phyloP scores from a whole-genome alignment of 306 rosid genomes.

The Gleditsia sinensis region DNA sequence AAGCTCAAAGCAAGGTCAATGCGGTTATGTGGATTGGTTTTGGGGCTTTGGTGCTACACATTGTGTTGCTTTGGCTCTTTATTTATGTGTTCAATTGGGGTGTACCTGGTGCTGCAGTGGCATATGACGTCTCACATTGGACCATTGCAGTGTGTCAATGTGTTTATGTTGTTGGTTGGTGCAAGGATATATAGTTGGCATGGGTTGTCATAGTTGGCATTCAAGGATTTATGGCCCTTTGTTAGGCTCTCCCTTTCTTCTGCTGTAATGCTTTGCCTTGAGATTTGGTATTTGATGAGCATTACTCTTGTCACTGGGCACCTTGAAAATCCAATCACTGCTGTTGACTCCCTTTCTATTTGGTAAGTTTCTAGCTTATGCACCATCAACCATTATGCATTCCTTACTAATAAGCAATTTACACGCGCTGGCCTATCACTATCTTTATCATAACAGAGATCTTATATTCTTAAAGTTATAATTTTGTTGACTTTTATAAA shows the following conservation, averaged over 20 bases:
- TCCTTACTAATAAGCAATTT: no score
- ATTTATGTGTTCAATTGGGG: slow-evolving; percentile 46
- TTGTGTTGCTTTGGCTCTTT: slow-evolving; percentile 45
- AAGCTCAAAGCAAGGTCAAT: slow-evolving; percentile 58
- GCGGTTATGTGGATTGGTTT: background rate
- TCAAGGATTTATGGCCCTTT: slow-evolving; percentile 54
- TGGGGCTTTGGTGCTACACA: background rate
- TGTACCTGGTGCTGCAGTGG: slow-evolving; percentile 49
- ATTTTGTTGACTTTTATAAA: no score
- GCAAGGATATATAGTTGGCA: slow-evolving; percentile 59
- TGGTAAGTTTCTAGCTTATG: no score
- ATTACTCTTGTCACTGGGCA: slow-evolving; percentile 50
- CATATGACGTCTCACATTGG: slow-evolving; percentile 48
- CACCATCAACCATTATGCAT: no score
- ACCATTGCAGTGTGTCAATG: slow-evolving; percentile 37
- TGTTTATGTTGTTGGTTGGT: slow-evolving; percentile 53
- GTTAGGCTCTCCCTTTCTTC: slow-evolving; percentile 52
- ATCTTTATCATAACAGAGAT: no score
- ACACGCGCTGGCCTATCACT: no score
- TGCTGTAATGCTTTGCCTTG: slow-evolving; percentile 62
- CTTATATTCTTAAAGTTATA: no score
- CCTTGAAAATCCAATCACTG: slow-evolving; percentile 45
- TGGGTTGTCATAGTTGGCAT: slow-evolving; percentile 50
- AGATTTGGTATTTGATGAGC: slow-evolving; percentile 57
- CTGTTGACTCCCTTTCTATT: slow-evolving; percentile 53